These are phyloP conservation scores for Naegleria fowleri DNA, from an alignment of 208 protist species.

Conservation along the genomic window DNA sequence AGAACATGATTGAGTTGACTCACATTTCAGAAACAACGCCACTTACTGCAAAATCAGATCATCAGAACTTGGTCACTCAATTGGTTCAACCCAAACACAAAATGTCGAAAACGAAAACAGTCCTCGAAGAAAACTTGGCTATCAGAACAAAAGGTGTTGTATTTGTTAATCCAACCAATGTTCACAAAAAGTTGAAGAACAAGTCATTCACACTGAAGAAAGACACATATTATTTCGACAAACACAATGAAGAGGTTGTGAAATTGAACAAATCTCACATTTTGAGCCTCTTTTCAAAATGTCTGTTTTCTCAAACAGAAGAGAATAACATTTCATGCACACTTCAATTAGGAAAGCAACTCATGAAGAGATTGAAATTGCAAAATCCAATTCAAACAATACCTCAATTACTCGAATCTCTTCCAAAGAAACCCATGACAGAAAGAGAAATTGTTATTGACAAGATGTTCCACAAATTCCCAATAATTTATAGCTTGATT, in stretches of 20 bases:
- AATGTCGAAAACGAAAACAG: not conserved
- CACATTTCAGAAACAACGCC: not conserved
- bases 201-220: not conserved
- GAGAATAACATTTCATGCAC: not conserved
- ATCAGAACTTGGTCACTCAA: not conserved
- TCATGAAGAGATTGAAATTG: not conserved
- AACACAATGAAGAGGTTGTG: not conserved
- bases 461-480: conserved; percentile 15
- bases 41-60: not conserved
- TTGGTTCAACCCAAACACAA: not conserved
- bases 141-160: not conserved
- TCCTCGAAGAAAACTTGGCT: not conserved
- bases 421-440: conserved; percentile 12
- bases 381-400: not conserved
- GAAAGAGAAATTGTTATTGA: conserved; percentile 11
- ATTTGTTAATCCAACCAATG: not conserved
- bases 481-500: not conserved
- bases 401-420: not conserved
- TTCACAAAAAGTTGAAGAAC: not conserved
- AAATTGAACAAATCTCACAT: not conserved
- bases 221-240: not conserved
- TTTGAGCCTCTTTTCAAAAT: not conserved
- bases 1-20: not conserved
- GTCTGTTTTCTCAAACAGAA: not conserved
- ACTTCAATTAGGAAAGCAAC: not conserved